Percentiles rank a stretch among this genome's conserved stretches.
Evolutionary conservation across 257 asterid species (phyloP).

Genomic region (Scutellaria baicalensis): DNA sequence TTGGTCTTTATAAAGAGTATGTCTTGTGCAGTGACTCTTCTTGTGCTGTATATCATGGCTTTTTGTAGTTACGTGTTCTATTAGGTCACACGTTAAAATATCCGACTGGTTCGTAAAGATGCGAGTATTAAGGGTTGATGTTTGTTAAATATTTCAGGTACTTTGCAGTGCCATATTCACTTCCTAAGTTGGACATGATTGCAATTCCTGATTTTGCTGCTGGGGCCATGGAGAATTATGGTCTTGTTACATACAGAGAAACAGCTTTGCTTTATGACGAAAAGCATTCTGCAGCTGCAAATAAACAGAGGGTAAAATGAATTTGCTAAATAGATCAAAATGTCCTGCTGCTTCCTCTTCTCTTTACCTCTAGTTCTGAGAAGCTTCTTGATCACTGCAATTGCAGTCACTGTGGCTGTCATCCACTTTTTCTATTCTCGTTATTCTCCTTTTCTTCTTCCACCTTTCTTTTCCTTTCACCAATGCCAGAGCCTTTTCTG

Average conservation of each 20-base stretch:
- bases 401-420: background rate
- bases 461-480: background rate
- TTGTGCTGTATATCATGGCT: background rate
- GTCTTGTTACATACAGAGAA: conserved; percentile 91
- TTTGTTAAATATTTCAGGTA: conserved; percentile 39
- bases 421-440: background rate
- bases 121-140: background rate
- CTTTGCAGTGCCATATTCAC: conserved; percentile 82
- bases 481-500: too few relatives aligned
- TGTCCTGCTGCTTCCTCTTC: background rate
- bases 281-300: conserved; percentile 92
- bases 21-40: conserved; percentile 12
- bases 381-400: background rate
- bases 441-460: background rate
- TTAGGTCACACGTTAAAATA: background rate
- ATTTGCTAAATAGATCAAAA: conserved; percentile 13
- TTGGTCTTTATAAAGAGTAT: conserved; percentile 79
- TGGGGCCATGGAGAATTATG: conserved; percentile 98
- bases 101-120: conserved; percentile 1
- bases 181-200: conserved; percentile 94
- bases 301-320: conserved; percentile 81
- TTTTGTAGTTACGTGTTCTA: background rate
- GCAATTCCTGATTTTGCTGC: conserved; percentile 99
- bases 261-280: conserved; percentile 90
- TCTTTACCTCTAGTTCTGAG: background rate